Evolutionary conservation across 2,329 filamentous ascomycete genomes (phyloP), one percentile per base, ranked within the genome.

Genomic region (Aureobasidium sp.): DNA sequence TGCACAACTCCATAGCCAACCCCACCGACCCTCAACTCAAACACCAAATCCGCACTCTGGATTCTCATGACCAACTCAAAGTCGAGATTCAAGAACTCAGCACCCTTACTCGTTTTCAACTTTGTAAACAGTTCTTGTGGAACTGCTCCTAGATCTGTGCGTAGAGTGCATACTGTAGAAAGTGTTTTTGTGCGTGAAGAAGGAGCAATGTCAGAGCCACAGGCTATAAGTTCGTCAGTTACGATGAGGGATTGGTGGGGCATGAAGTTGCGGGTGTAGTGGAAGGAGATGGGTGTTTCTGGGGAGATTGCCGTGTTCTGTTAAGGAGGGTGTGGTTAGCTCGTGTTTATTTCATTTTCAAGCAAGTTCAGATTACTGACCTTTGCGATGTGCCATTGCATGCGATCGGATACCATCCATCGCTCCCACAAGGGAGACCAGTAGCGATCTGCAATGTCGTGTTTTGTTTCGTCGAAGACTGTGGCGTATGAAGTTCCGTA

Each of bases 351-450:
- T n/a, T n/a, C n/a, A n/a, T n/a, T n/a, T n/a, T n/a, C n/a, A n/a
- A n/a, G n/a, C n/a, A n/a, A n/a, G n/a, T n/a, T n/a, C n/a, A n/a
- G n/a, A 8, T 27, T 13, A 32, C 24, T n/a, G 32, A 62, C 62
- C 32, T 90, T 91, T 65, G 85, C 84, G 71, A 92, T 90, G 73
- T 92, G 89, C 89, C 89, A 92, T 75, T 92, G 88, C 89, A 93
- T 92, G 48, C 89, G 81, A 72, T 92, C 88, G 52, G 83, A 86
- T 5, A 92, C 88, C 89, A 92, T 92, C 88, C 89, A 92, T 52
- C 88, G 76, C 76, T 92, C 88, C 89, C 89, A 92, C 26, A 92
- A 73, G 6, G 88, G 89, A 67, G 85, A 89, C 89, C 89, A 93
- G 70, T 93, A 93, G 57, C 89, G 78, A 72, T 92, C 89, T 46